phyloP scores from a whole-genome alignment of 768 basidiomycete species.

The Leucogyrophana mollusca region DNA sequence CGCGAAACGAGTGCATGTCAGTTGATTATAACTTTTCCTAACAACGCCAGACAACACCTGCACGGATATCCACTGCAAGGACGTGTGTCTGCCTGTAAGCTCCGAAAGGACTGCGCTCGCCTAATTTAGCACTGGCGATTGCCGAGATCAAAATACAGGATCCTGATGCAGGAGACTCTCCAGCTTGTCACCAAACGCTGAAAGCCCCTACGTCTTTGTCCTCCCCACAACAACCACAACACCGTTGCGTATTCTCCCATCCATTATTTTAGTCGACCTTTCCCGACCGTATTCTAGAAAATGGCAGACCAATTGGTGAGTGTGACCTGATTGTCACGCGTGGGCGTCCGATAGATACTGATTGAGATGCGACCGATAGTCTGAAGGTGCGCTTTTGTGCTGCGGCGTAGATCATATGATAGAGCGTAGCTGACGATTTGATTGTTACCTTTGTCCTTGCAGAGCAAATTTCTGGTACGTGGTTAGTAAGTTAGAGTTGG shows the following conservation, averaged over 20 bases:
- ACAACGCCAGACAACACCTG: too few species aligned
- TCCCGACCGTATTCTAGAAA: slow-evolving; percentile 18
- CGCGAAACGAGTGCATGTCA: too few species aligned
- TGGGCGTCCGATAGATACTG: slow-evolving; percentile 13
- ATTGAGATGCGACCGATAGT: slow-evolving; percentile 33
- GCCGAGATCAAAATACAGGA: slow-evolving; percentile 25
- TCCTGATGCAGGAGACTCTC: slow-evolving; percentile 5
- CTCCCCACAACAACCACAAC: too few species aligned
- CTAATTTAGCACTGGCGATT: slow-evolving; percentile 30
- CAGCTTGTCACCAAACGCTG: background rate
- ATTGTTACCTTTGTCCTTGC: slow-evolving; percentile 14
- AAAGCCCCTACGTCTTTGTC: background rate
- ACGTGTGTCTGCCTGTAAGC: too few species aligned
- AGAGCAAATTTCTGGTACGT: slow-evolving; percentile 91
- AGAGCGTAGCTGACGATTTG: background rate
- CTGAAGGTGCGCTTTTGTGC: slow-evolving; percentile 48
- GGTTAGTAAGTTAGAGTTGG: too few species aligned
- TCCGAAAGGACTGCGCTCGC: slow-evolving; percentile 13
- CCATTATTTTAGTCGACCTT: background rate
- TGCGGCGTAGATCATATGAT: slow-evolving; percentile 3
- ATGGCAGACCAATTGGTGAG: slow-evolving; percentile 64
- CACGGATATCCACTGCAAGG: too few species aligned
- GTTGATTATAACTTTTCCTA: too few species aligned
- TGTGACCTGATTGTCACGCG: slow-evolving; percentile 11
- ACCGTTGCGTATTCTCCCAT: background rate